Base-by-base conservation (phyloP, 2,329 filamentous ascomycete species). In the Mollisia scopiformis region DNA sequence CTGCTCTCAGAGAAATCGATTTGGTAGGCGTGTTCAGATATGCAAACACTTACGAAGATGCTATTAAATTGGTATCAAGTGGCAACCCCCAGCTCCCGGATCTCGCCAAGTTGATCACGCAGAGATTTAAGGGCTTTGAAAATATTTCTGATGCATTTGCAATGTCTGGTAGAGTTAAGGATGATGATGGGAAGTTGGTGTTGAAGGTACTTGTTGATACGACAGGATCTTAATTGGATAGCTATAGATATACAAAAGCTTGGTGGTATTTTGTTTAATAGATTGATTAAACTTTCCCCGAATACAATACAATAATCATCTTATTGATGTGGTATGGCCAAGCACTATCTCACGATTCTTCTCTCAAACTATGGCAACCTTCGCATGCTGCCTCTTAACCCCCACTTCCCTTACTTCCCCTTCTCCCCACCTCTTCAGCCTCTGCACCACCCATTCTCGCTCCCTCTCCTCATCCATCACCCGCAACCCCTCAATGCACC, bases 11-110 rank as follows among this genome's bases (percentile, higher is more conserved):
- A 54, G 90, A 93, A 76, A 85, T 93, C 51, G 90, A 93, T 71
- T 86, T 93, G 23, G 77, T 91, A 10, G 89, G 89, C 46, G 87
- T 91, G 37, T 92, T 93, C 78, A 83, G 90, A 54, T 93, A 93
- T 67, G 88, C 88, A 27, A 89, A 97, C 80, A 96, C 92, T 11
- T 98, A 94, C 91, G 93, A 92, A 30, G 87, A 92, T 64, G 95
- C 95, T 37, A 97, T 98, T 68, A 85, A 93, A 54, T 80, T 98
- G 66, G 84, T 98, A 27, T 86, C 91, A 79, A 93, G 89, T 74
- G 90, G 90, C 1, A 86, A 72, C 25, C 66, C 70, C 6, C 53
- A 70, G 14, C 67, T 97, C 2, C 84, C 97, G 68, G 87, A 96
- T 75, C 78, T 98, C 69, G 84, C 83, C 64, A 90, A 85, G 75